Evolutionary conservation across 2,329 filamentous ascomycete species (phyloP), one percentile per base, ranked within the genome.

Genomic region (Colletotrichum sidae): DNA sequence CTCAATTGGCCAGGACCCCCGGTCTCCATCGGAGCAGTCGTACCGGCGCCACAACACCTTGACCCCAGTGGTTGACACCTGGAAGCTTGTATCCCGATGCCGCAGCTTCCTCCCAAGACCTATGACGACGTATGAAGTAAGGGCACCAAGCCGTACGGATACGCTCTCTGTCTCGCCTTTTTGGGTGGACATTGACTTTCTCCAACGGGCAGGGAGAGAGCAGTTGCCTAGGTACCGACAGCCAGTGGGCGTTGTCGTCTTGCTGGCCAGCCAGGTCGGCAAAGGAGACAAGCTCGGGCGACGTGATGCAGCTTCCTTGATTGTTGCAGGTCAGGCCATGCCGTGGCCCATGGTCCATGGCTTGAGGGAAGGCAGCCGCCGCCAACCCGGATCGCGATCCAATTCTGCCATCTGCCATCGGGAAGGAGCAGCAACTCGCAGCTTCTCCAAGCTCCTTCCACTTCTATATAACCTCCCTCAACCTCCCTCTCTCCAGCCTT

Each of bases 91-190:
- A 67, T 65, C 52, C 41, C 41, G 57, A 53, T 56, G 62, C 61
- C 57, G 56, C 55, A 60, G 51, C 52, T 65, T 41, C 46, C 35
- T 46, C 10, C 65, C 65, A 68, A 68, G 67, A 68, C 67, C 67
- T 59, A 68, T 68, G 67, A 68, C 67, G 67, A 63, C 49, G 60
- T 52, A 50, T 51, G 52, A 54, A 50, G 64, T 67, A 67, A 65
- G 34, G 39, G 53, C 34, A 11, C 64, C 50, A 55, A 17, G 17
- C 41, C 49, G 7, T n/a, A 10, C 39, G 25, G 25, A 13, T 55
- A 11, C 50, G 44, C 46, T 39, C 17, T 35, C 12, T 34, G 38
- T 39, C 41, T 35, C 41, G 17, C 17, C 17, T 17, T 17, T 17
- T 17, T 17, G 3, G 25, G 25, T 25, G 12, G 15, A 44, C 12